phyloP scores from a whole-genome alignment of 805 yeast species.

The Metschnikowia dekortorum region DNA sequence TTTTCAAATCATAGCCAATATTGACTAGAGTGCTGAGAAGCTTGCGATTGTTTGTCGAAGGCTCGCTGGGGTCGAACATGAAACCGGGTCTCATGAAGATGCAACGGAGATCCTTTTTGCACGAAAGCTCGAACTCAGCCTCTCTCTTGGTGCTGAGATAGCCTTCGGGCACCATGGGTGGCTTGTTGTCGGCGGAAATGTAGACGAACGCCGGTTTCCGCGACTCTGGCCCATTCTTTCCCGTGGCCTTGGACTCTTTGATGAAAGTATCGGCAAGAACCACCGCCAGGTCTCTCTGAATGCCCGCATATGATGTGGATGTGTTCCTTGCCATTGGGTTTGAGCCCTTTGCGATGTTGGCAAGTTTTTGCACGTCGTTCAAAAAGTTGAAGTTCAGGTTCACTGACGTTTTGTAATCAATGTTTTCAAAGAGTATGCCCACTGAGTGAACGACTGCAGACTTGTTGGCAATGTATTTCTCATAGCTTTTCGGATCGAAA shows the following conservation, averaged over 20 bases:
- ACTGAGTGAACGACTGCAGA: conserved; percentile 77
- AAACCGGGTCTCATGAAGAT: conserved; percentile 78
- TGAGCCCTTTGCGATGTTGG: conserved; percentile 40
- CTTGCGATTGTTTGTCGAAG: conserved; percentile 33
- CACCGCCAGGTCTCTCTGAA: conserved; percentile 69
- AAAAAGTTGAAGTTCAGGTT: conserved; percentile 37
- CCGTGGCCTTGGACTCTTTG: background rate
- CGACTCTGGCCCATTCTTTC: background rate
- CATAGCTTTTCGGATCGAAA: conserved; percentile 59
- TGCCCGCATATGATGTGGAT: conserved; percentile 50
- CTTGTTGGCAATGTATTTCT: conserved; percentile 41
- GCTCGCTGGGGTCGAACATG: conserved; percentile 57
- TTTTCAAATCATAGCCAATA: conserved; percentile 42
- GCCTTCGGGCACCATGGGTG: conserved; percentile 60
- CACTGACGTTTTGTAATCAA: conserved; percentile 56
- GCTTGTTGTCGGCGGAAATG: conserved; percentile 73
- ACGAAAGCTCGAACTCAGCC: conserved; percentile 60
- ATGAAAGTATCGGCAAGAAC: conserved; percentile 54
- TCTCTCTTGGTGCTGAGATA: conserved; percentile 73
- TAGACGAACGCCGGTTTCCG: conserved; percentile 51
- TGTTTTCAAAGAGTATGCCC: conserved; percentile 71
- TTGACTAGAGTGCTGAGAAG: conserved; percentile 39
- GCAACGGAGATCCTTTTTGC: conserved; percentile 47
- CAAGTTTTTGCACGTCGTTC: conserved; percentile 28
- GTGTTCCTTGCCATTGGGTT: conserved; percentile 58